A percentile compares a stretch with the other conserved stretches of the same genome.
These are phyloP conservation scores for Cyberlindnera xishuangbannaensis DNA, from an alignment of 805 yeast genomes.

Conservation along the genomic window DNA sequence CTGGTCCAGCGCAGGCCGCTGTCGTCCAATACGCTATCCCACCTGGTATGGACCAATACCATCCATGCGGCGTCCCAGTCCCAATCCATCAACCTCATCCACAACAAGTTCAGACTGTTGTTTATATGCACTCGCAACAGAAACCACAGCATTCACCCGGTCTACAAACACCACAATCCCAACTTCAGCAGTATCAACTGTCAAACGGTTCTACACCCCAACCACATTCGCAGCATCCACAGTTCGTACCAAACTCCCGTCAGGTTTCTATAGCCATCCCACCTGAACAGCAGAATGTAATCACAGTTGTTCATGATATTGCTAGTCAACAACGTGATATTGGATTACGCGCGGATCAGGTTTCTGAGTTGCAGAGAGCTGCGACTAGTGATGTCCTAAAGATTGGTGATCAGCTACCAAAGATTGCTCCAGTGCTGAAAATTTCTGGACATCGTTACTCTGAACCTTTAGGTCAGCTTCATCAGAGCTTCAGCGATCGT, in stretches of 20 bases:
- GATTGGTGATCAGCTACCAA: slow-evolving; percentile 22
- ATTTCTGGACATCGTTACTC: slow-evolving; percentile 7
- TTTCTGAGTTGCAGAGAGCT: slow-evolving; percentile 16
- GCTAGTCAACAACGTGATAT: slow-evolving; percentile 15
- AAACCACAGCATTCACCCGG: not conserved
- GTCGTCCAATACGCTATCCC: not conserved
- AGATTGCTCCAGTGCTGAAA: slow-evolving; percentile 20
- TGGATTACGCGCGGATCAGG: slow-evolving; percentile 14
- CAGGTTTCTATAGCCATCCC: slow-evolving; percentile 7
- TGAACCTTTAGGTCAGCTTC: slow-evolving; percentile 13
- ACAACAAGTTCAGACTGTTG: slow-evolving; percentile 3
- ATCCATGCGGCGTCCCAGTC: no score
- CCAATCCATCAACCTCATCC: slow-evolving; percentile 7
- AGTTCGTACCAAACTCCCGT: slow-evolving; percentile 1
- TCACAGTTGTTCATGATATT: slow-evolving; percentile 11
- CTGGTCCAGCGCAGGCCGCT: not conserved
- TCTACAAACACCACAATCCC: no score
- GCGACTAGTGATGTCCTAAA: slow-evolving; percentile 20
- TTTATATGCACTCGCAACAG: slow-evolving; percentile 3
- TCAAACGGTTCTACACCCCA: not conserved
- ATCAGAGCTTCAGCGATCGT: slow-evolving; percentile 18
- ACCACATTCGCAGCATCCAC: not conserved
- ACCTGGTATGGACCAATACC: not conserved
- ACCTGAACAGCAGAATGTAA: slow-evolving; percentile 9
- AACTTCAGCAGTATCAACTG: not conserved